Conservation (phyloP, 2,329 filamentous ascomycete species). For the Botrytis byssoidea region DNA sequence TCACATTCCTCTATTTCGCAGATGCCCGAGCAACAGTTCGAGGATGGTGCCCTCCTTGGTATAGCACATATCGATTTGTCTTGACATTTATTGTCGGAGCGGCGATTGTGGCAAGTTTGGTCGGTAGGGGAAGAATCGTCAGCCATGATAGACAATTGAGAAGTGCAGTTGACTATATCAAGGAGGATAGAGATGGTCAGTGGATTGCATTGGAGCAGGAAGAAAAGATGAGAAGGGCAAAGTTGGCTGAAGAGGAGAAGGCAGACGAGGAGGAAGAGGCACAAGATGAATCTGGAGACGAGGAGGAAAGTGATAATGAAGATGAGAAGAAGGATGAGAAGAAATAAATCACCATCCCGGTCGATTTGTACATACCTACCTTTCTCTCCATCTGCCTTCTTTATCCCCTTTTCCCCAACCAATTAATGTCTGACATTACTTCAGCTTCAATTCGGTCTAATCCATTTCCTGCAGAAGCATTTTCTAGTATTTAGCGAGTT, state of each 20-base stretch:
- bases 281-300: constrained; percentile 27
- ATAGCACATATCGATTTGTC: constrained; percentile 85
- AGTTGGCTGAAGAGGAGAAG: constrained; percentile 26
- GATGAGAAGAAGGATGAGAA: constrained; percentile 23
- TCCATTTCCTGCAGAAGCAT: background rate
- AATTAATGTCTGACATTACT: background rate
- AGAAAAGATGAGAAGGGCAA: constrained; percentile 33
- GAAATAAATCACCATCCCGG: constrained; percentile 13
- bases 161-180: constrained; percentile 34
- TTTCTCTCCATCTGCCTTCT: background rate
- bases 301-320: constrained; percentile 45
- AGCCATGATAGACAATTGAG: constrained; percentile 35
- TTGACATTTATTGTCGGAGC: constrained; percentile 85
- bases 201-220: constrained; percentile 36
- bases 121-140: constrained; percentile 70
- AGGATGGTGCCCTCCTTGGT: constrained; percentile 85
- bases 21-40: constrained; percentile 69
- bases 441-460: background rate
- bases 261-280: constrained; percentile 24
- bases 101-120: constrained; percentile 75
- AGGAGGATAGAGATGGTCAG: constrained; percentile 34
- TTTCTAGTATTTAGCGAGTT: background rate
- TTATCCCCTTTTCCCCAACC: background rate
- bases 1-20: constrained; percentile 81
- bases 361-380: background rate